phyloP scores from a whole-genome alignment of 2,329 filamentous ascomycete genomes.

The Dothidotthia symphoricarpi region DNA sequence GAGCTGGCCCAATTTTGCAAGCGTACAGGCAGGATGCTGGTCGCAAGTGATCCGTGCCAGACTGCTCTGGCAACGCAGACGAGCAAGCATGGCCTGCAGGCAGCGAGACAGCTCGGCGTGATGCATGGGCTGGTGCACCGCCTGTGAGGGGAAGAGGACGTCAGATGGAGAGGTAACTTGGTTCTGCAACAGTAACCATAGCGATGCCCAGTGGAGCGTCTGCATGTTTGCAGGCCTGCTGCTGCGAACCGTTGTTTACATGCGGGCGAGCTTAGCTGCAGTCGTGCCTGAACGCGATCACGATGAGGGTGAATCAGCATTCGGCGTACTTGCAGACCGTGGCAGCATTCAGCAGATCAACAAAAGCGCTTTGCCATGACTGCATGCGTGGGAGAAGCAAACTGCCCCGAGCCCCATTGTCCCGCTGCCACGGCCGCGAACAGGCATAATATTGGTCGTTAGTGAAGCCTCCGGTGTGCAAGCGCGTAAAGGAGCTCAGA shows the following conservation, averaged over 20 bases:
- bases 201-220: not conserved
- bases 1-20: slow-evolving; percentile 23
- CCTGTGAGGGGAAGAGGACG: slow-evolving; percentile 1
- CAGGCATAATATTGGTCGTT: slow-evolving; percentile 22
- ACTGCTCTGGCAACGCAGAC: slow-evolving; percentile 24
- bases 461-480: slow-evolving; percentile 26
- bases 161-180: slow-evolving; percentile 9
- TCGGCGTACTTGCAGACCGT: slow-evolving; percentile 21
- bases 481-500: slow-evolving; percentile 29
- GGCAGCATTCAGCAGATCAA: no score
- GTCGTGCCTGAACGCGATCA: slow-evolving; percentile 6
- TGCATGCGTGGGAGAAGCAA: slow-evolving; percentile 20
- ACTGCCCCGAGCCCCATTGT: slow-evolving; percentile 15
- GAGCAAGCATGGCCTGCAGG: slow-evolving; percentile 14
- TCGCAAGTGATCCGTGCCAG: slow-evolving; percentile 20
- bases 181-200: not conserved
- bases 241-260: slow-evolving; percentile 17
- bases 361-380: no score
- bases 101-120: slow-evolving; percentile 6
- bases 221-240: not conserved
- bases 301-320: slow-evolving; percentile 11
- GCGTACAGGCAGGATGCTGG: slow-evolving; percentile 24
- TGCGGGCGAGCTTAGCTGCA: slow-evolving; percentile 13
- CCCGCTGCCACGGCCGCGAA: slow-evolving; percentile 26
- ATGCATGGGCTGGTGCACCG: slow-evolving; percentile 14